These are phyloP conservation scores for Leucocoprinus birnbaumii DNA, from an alignment of 768 basidiomycete genomes.

Conservation along the genomic window DNA sequence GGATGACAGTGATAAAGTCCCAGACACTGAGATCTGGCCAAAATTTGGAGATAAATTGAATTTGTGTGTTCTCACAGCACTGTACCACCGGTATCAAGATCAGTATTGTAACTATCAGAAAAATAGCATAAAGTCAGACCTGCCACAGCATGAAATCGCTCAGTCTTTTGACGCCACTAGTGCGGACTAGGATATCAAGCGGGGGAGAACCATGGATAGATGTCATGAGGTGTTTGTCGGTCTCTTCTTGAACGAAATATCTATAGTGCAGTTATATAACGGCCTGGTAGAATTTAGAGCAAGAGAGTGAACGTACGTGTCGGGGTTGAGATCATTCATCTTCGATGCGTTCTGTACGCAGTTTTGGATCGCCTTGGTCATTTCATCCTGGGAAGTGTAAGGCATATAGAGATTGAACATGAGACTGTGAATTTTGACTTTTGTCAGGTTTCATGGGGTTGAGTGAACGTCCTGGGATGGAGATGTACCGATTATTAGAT, in stretches of 20 bases:
- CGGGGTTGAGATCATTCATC: conserved; percentile 16
- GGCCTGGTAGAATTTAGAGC: not conserved
- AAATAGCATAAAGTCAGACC: conserved; percentile 45
- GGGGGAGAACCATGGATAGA: conserved; percentile 66
- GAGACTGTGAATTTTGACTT: conserved; percentile 45
- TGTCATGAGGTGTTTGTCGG: conserved; percentile 68
- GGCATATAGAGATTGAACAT: conserved; percentile 93
- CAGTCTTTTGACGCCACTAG: conserved; percentile 84
- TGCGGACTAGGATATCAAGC: conserved; percentile 86
- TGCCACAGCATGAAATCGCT: conserved; percentile 97
- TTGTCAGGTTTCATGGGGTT: conserved; percentile 35
- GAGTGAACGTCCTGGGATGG: no score
- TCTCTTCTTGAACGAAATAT: conserved; percentile 59
- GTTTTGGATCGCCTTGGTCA: conserved; percentile 70
- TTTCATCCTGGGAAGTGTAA: conserved; percentile 90
- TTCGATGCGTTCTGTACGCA: conserved; percentile 39
- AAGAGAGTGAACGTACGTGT: conserved; percentile 15
- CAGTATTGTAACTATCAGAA: not conserved
- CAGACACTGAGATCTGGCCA: conserved; percentile 94
- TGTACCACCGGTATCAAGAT: conserved; percentile 27
- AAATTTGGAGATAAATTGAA: conserved; percentile 83
- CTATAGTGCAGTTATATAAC: conserved; percentile 16
- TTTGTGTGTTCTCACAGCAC: conserved; percentile 80
- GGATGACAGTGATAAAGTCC: conserved; percentile 85
- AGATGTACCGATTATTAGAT: conserved; percentile 62